Base-by-base conservation (phyloP, 495 filamentous ascomycete genomes). In the Chaetomium tenue region DNA sequence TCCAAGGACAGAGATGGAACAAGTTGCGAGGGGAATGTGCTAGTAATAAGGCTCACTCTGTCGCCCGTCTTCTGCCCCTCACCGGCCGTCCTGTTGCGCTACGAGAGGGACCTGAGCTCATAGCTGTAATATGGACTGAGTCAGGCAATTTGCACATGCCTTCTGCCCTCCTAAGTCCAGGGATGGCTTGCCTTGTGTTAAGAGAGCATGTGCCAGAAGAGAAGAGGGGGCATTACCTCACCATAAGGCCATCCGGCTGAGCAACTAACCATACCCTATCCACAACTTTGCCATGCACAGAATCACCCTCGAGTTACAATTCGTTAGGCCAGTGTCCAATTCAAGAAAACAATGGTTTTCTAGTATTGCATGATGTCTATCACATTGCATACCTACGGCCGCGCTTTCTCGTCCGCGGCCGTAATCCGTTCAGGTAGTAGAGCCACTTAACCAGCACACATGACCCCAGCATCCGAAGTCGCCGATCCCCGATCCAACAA, bases 291-390 rank as follows among this genome's bases (percentile, higher is more conserved):
- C 0, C 16, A 18, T 44, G 2, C 13, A 18, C 39, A 44, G 18
- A 18, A 6, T 37, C 33, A 9, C 33, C 11, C 33, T 26, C n/a
- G 20, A 20, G 20, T 51, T 20, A 26, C 48, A 33, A n/a, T 20
- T 8, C 25, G 33, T 11, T 15, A 33, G 26, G 15, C 23, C 2
- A 5, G 16, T 52, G 58, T 50, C 58, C 40, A 40, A 18, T 8
- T 20, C 6, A 3, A 12, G 2, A 12, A 37, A 46, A 63, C 15
- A 26, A 55, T 63, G 51, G 54, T 55, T 25, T 46, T 55, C 25
- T 46, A 16, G 50, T 51, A 63, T 55, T 63, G 60, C 55, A 63
- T 63, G 60, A 63, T 33, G 51, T 63, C 50, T 63, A 63, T 63
- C 55, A 37, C 22, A 48, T 47, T 18, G 8, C 28, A 22, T 60